These are phyloP conservation scores for Geranium rotundifolium DNA, from an alignment of 345 rosid species.

Conservation along the genomic window DNA sequence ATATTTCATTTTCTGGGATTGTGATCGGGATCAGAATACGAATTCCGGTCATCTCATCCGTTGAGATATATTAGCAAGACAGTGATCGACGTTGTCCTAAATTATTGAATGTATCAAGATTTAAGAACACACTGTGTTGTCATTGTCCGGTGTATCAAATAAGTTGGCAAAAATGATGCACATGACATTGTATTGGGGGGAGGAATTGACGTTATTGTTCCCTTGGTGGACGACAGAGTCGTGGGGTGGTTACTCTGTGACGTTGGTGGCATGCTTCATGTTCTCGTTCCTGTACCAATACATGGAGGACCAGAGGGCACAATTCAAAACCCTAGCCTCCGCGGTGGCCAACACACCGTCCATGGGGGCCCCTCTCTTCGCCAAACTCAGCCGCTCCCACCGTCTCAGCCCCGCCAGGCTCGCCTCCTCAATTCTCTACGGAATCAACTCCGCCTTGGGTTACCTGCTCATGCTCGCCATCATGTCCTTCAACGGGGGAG, in stretches of 20 bases:
- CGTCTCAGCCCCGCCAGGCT: constrained; percentile 6
- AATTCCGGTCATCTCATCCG: no score
- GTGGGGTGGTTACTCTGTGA: constrained; percentile 46
- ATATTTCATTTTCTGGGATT: no score
- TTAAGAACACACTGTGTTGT: no score
- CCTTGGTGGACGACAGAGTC: constrained; percentile 61
- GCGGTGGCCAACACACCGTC: constrained; percentile 11
- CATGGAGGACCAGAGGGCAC: constrained; percentile 48
- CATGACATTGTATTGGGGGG: constrained; percentile 88
- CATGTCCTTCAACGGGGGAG: constrained; percentile 89
- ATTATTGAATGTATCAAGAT: no score
- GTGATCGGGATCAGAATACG: no score
- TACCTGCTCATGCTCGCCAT: constrained; percentile 71
- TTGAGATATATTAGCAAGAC: no score
- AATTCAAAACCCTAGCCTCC: constrained; percentile 24
- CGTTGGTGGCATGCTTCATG: constrained; percentile 57
- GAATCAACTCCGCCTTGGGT: constrained; percentile 53
- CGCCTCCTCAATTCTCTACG: constrained; percentile 13
- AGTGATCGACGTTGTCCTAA: no score
- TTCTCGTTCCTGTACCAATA: constrained; percentile 54
- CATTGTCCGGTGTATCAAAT: no score
- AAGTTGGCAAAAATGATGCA: constrained; percentile 62
- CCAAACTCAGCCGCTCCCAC: constrained; percentile 10
- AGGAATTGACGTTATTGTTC: constrained; percentile 53
- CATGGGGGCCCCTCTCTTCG: constrained; percentile 22